Evolutionary conservation across 2,329 filamentous ascomycete genomes (phyloP), one percentile per base, ranked within the genome.

Genomic region (Xylaria sp.): DNA sequence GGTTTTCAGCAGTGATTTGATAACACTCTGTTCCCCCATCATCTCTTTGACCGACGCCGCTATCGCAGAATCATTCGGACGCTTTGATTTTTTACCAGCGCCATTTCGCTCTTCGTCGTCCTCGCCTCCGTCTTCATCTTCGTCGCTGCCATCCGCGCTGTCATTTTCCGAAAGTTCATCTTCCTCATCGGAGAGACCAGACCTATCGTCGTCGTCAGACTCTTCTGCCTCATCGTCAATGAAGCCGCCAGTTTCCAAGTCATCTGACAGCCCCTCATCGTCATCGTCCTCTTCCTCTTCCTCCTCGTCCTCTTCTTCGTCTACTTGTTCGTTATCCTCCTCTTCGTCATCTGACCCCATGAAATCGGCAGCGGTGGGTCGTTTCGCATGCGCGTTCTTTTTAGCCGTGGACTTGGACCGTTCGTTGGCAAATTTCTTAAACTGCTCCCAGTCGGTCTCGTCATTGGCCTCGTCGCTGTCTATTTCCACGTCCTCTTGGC

Each of bases 401-500:
- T 79, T 73, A 18, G 76, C 77, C 63, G 80, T 82, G 4, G 85
- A 83, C 70, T 86, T 87, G 1, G 84, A 85, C 79, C 88, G 90
- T 25, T 88, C 88, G 39, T 86, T 82, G 0, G 82, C 88, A 78
- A 92, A 97, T 0, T 88, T 89, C 73, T 92, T 90, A 76, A 97
- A 94, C 61, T 87, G 87, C 79, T 97, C 94, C 73, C 93, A 91
- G 75, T 98, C 95, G 73, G 93, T 96, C 64, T 92, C 90, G 2
- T 90, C 92, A 77, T 98, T 90, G 0, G 94, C 95, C 44, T 87
- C 81, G 66, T 91, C 88, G 75, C 88, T 90, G 58, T 87, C 85
- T 66, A 91, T 90, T 72, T 91, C 88, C 34, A 79, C 81, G 67
- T 89, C 89, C 52, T 88, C 86, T 66, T 83, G 83, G 3, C 70